Evolutionary conservation across 768 basidiomycete species (phyloP).

Genomic region (Clitopilus passeckerianus): DNA sequence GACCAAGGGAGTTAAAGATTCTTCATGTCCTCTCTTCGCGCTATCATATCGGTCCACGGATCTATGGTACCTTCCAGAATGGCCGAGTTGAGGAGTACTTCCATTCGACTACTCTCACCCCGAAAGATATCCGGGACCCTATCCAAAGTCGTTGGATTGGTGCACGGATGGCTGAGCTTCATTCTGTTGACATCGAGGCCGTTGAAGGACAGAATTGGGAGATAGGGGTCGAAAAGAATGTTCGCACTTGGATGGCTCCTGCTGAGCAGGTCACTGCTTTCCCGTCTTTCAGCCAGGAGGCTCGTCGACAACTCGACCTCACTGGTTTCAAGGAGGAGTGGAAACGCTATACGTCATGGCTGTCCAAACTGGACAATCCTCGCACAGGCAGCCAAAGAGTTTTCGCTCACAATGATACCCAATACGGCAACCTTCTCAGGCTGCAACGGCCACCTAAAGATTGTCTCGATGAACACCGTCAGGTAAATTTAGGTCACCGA

Average conservation of each 20-base stretch:
- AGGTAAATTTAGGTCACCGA: slow-evolving; percentile 39
- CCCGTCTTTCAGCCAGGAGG: slow-evolving; percentile 38
- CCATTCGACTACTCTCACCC: slow-evolving; percentile 75
- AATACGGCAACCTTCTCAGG: slow-evolving; percentile 88
- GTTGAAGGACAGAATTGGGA: slow-evolving; percentile 43
- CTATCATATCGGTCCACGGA: slow-evolving; percentile 85
- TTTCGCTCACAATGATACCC: slow-evolving; percentile 92
- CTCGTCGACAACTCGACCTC: slow-evolving; percentile 56
- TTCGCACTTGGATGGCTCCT: slow-evolving; percentile 63
- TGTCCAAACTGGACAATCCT: slow-evolving; percentile 52
- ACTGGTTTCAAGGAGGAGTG: slow-evolving; percentile 60
- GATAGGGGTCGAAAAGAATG: slow-evolving; percentile 54
- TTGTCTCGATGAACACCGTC: slow-evolving; percentile 67
- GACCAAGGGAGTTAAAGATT: slow-evolving; percentile 79
- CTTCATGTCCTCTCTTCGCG: slow-evolving; percentile 85
- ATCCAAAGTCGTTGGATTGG: slow-evolving; percentile 81
- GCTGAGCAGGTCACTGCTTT: slow-evolving; percentile 75
- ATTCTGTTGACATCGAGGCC: slow-evolving; percentile 78
- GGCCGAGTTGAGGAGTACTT: slow-evolving; percentile 97
- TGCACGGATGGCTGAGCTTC: slow-evolving; percentile 94
- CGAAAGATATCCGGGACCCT: slow-evolving; percentile 74
- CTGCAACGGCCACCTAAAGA: slow-evolving; percentile 48
- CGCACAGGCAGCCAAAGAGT: slow-evolving; percentile 62
- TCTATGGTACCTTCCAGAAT: slow-evolving; percentile 94
- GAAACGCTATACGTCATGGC: slow-evolving; percentile 66